phyloP scores from a whole-genome alignment of 1,284 basidiomycete species.

The Hypsizygus ulmarius region DNA sequence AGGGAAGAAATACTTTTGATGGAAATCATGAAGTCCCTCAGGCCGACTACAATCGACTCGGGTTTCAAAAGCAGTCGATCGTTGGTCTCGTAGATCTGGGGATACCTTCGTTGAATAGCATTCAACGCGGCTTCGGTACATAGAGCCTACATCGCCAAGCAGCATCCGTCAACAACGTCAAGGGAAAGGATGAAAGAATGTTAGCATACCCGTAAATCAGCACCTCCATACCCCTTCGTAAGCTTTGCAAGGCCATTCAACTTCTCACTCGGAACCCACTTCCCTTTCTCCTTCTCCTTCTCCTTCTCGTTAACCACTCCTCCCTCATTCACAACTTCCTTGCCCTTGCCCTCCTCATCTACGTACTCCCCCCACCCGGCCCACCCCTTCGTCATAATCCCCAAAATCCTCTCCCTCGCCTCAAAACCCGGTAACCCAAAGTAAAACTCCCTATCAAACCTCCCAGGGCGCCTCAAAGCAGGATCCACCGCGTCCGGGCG shows the following conservation, averaged over 20 bases:
- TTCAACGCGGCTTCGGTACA: constrained; percentile 97
- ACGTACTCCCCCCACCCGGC: constrained; percentile 72
- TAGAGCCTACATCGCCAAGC: constrained; percentile 62
- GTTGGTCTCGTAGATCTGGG: constrained; percentile 94
- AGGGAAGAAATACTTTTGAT: constrained; percentile 75
- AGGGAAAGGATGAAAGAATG: constrained; percentile 5
- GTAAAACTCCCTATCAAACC: constrained; percentile 99
- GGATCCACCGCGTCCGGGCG: constrained; percentile 97
- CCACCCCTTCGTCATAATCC: constrained; percentile 93
- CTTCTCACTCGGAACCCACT: constrained; percentile 30
- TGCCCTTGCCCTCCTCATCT: constrained; percentile 37
- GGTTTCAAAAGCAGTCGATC: constrained; percentile 87
- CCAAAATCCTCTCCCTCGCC: constrained; percentile 86
- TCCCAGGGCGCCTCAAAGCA: constrained; percentile 88
- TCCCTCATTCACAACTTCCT: constrained; percentile 36
- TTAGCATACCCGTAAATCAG: constrained; percentile 82
- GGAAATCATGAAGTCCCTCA: constrained; percentile 97
- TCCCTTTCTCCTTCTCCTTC: constrained; percentile 30
- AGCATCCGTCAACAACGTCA: constrained; percentile 10
- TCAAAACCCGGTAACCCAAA: constrained; percentile 88
- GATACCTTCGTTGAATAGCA: constrained; percentile 94
- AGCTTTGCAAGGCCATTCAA: constrained; percentile 73
- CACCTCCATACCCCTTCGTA: constrained; percentile 98
- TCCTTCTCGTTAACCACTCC: too few species aligned
- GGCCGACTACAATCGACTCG: constrained; percentile 80